Evolutionary conservation across 1,284 basidiomycete genomes (phyloP), one percentile per base, ranked within the genome.

Genomic region (Neotropicomus parvogracilis): DNA sequence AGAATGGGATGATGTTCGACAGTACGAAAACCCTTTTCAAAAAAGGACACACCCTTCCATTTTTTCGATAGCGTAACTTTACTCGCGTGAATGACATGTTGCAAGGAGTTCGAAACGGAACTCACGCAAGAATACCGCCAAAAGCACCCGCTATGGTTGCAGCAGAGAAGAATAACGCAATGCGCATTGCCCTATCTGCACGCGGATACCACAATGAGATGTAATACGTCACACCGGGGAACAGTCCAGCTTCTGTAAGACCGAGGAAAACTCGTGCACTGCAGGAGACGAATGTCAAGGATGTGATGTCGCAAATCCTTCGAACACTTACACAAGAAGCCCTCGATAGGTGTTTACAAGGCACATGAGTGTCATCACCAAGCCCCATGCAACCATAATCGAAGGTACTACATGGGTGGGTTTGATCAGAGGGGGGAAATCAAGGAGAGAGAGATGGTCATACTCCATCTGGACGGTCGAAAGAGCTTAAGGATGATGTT

Each of bases 91-190:
- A 37, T 20, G n/a, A 17, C 8, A 4, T 4, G 8, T 19, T 31
- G 0, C 16, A 33, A 3, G 14, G 1, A 20, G 29, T 11, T 19
- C 27, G 37, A 32, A 43, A 46, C 14, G 39, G 33, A 3, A 46
- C 62, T 41, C 49, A 59, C 55, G 70, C 68, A 12, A 71, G 57
- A 44, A 71, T 55, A 10, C 70, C 69, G 10, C 68, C 71, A 43
- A 74, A 74, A 11, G 72, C 73, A 41, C 71, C 79, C 16, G 78
- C 75, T 33, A 78, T 50, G 2, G 77, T 79, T 11, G 79, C 77
- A 29, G 78, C 77, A 14, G 79, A 79, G 62, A 80, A 79, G 65
- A 81, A 80, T 37, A 81, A 74, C 3, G 79, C 78, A 31, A 80
- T 71, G 19, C 79, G 70, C 44, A 59, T 62, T n/a, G 74, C 75